phyloP scores from a whole-genome alignment of 805 yeast genomes.

The Metschnikowia continentalis region DNA sequence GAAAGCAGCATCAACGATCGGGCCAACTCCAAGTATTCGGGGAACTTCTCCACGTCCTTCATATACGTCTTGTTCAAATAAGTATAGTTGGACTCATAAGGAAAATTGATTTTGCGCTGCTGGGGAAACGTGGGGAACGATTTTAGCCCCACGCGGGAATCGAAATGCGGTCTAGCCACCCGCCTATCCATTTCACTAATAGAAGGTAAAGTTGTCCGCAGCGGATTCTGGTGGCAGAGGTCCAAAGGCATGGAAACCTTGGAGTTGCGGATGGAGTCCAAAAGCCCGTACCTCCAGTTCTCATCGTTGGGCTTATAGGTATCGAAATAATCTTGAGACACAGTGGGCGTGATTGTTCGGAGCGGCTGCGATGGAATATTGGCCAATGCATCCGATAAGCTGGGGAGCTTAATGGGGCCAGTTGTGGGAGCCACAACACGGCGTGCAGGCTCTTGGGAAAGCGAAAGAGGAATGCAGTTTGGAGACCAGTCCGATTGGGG shows the following conservation, averaged over 20 bases:
- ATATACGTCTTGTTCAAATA: slow-evolving; percentile 47
- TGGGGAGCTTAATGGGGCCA: slow-evolving; percentile 26
- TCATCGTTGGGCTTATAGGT: slow-evolving; percentile 44
- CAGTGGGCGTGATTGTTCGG: slow-evolving; percentile 27
- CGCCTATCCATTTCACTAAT: slow-evolving; percentile 9
- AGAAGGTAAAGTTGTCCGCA: slow-evolving; percentile 9
- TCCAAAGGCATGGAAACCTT: background rate
- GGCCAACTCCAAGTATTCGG: slow-evolving; percentile 47
- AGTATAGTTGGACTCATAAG: slow-evolving; percentile 50
- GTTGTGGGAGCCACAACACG: too few species aligned
- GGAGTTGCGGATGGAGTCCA: slow-evolving; percentile 32
- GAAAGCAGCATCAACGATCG: slow-evolving; percentile 38
- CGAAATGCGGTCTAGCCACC: slow-evolving; percentile 31
- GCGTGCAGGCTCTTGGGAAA: background rate
- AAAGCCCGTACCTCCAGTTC: slow-evolving; percentile 40
- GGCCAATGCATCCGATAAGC: slow-evolving; percentile 22
- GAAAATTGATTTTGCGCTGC: slow-evolving; percentile 42
- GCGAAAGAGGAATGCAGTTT: background rate
- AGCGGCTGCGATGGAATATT: background rate
- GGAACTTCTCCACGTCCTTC: slow-evolving; percentile 46
- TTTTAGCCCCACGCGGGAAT: slow-evolving; percentile 33
- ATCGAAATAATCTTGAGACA: slow-evolving; percentile 41
- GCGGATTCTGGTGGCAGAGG: background rate
- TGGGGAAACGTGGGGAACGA: slow-evolving; percentile 19
- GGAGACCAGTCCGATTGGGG: background rate